phyloP scores from a whole-genome alignment of 169 alveolate genomes.

The Plasmodium fragile region DNA sequence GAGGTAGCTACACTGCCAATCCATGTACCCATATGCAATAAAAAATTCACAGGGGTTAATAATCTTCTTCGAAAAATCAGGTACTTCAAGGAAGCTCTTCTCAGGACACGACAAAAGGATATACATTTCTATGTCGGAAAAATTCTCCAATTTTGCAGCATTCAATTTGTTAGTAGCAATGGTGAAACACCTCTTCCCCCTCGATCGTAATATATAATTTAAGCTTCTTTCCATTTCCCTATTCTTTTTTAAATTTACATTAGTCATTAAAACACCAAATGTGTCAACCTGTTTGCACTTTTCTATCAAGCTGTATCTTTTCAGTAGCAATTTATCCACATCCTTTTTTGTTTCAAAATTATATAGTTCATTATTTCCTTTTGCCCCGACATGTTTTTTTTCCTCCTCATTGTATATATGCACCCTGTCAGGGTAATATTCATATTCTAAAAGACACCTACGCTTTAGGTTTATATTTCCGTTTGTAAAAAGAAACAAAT shows the following conservation, averaged over 20 bases:
- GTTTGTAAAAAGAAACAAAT: slow-evolving; percentile 19
- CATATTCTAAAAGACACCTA: slow-evolving; percentile 35
- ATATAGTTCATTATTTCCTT: background rate
- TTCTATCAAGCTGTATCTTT: slow-evolving; percentile 79
- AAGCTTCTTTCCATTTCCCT: slow-evolving; percentile 64
- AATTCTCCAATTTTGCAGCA: slow-evolving; percentile 82
- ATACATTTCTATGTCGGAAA: slow-evolving; percentile 81
- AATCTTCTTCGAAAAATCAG: slow-evolving; percentile 69
- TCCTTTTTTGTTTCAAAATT: background rate
- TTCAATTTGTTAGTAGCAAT: slow-evolving; percentile 81
- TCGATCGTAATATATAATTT: slow-evolving; percentile 49
- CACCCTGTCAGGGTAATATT: background rate
- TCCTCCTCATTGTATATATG: slow-evolving; percentile 7
- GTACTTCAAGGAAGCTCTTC: slow-evolving; percentile 68
- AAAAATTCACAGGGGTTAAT: slow-evolving; percentile 83
- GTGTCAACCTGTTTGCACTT: slow-evolving; percentile 61
- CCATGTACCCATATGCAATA: slow-evolving; percentile 78
- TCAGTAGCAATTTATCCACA: slow-evolving; percentile 49
- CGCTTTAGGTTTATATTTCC: slow-evolving; percentile 11
- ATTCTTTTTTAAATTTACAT: slow-evolving; percentile 62
- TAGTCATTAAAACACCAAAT: slow-evolving; percentile 79
- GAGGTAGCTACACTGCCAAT: slow-evolving; percentile 78
- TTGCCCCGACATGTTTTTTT: background rate
- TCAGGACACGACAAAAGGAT: slow-evolving; percentile 80
- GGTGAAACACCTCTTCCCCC: slow-evolving; percentile 71